Evolutionary conservation across 331 rosid species (phyloP), one percentile per base, ranked within the genome.

Genomic region (Phaseolus coccineus): DNA sequence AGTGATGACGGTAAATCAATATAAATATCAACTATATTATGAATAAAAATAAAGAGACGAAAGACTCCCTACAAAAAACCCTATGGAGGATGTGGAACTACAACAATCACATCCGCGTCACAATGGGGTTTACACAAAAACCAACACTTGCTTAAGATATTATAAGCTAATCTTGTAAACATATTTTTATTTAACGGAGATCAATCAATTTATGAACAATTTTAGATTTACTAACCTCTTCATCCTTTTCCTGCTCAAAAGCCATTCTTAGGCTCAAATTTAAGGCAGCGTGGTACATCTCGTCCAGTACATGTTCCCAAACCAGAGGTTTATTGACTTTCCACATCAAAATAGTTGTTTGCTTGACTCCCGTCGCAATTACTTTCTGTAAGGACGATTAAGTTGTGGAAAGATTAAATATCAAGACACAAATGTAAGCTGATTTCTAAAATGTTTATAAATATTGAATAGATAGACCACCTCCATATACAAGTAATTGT

Each of bases 211-310:
- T 68, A 59, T 47, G 27, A 61, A 61, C 69, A 69, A 66, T 25
- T 53, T 58, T 15, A 39, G 10, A 69, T 77, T 80, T 46, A 82
- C 93, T 53, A 7, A 94, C 99, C 96, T 91, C 99, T 70, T 83
- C 87, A 55, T 82, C 82, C 70, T 88, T 86, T 78, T 91, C 94
- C 63, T 71, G 83, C 87, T 92, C 97, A 56, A 80, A 83, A 64
- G 86, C 85, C 69, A 82, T 67, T 82, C 96, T 87, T 48, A 71
- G 82, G 82, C 84, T 84, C 88, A 95, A 85, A 85, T 95, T 95
- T 82, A 89, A 86, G 74, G 98, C 96, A 24, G 97, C 94, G 51
- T 93, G 98, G 80, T 86, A 84, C 97, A 95, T 89, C 90, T 95
- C 99, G 75, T 91, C 98, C 46, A 93, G 85, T 57, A 87, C 96